phyloP scores from a whole-genome alignment of 2,329 filamentous ascomycete genomes.

The Mollisiaceae sp. region DNA sequence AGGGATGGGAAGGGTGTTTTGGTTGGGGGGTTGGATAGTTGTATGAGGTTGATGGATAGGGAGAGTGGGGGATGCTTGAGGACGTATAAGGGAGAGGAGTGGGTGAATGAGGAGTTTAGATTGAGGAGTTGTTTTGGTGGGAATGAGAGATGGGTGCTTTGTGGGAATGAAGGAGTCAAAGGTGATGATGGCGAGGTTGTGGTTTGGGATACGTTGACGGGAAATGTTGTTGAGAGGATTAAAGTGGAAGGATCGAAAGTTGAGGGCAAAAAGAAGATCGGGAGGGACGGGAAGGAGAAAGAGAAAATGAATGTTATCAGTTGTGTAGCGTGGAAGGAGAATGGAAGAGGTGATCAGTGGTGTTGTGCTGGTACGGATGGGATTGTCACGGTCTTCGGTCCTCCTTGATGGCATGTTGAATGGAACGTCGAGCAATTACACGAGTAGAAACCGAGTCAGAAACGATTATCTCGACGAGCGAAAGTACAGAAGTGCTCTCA shows the following conservation, averaged over 20 bases:
- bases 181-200: slow-evolving; percentile 49
- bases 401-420: slow-evolving; percentile 26
- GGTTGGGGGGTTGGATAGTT: slow-evolving; percentile 76
- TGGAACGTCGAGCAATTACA: background rate
- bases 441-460: background rate
- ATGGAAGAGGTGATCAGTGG: slow-evolving; percentile 67
- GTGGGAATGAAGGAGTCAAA: slow-evolving; percentile 70
- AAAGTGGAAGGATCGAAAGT: slow-evolving; percentile 45
- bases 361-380: slow-evolving; percentile 70
- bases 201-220: slow-evolving; percentile 85
- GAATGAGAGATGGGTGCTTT: slow-evolving; percentile 78
- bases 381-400: slow-evolving; percentile 67
- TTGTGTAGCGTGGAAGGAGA: slow-evolving; percentile 66
- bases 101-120: slow-evolving; percentile 46
- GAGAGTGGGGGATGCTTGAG: slow-evolving; percentile 74
- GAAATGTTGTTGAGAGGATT: slow-evolving; percentile 68
- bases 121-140: slow-evolving; percentile 63
- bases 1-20: slow-evolving; percentile 76
- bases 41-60: slow-evolving; percentile 81
- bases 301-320: slow-evolving; percentile 63
- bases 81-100: slow-evolving; percentile 63
- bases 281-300: slow-evolving; percentile 65
- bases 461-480: background rate
- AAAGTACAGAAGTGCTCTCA: background rate
- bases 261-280: slow-evolving; percentile 55